phyloP scores from a whole-genome alignment of 176 grass and related monocot genomes.

The Aegilops umbellulata region DNA sequence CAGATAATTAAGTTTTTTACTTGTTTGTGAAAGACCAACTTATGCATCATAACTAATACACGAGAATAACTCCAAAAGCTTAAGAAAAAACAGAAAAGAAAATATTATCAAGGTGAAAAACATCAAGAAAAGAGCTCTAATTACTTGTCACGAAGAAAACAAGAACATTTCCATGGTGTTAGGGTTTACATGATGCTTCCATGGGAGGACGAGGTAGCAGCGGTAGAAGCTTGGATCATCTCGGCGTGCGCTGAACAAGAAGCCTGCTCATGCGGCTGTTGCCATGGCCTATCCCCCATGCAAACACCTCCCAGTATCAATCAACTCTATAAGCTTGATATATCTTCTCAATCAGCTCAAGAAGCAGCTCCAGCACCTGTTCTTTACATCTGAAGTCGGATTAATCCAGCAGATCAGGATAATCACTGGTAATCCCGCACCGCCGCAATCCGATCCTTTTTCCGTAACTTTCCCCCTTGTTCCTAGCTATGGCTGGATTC shows the following conservation, averaged over 20 bases:
- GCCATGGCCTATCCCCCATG: slow-evolving; percentile 59
- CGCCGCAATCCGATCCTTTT: neutral
- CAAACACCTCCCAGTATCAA: slow-evolving; percentile 15
- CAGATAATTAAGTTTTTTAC: neutral
- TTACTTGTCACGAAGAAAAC: neutral
- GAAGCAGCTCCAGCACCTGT: slow-evolving; percentile 10
- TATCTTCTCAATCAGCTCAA: slow-evolving; percentile 29
- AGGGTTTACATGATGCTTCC: slow-evolving; percentile 55
- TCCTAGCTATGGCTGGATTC: slow-evolving; percentile 22
- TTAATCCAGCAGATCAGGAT: neutral
- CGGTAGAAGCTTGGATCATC: slow-evolving; percentile 41
- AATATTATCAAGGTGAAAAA: neutral
- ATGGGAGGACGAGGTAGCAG: slow-evolving; percentile 39
- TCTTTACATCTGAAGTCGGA: slow-evolving; percentile 10
- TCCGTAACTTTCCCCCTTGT: neutral
- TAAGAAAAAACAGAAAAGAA: neutral
- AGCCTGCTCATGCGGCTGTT: slow-evolving; percentile 34
- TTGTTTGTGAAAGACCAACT: neutral
- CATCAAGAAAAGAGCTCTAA: neutral
- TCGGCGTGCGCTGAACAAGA: slow-evolving; percentile 14
- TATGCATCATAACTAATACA: neutral
- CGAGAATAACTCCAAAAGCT: slow-evolving; percentile 20
- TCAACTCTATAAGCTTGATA: neutral
- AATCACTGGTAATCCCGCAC: neutral
- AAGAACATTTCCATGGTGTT: slow-evolving; percentile 12